Evolutionary conservation across 2,329 filamentous ascomycete species (phyloP), one percentile per base, ranked within the genome.

Genomic region (Malbranchea zuffiana): DNA sequence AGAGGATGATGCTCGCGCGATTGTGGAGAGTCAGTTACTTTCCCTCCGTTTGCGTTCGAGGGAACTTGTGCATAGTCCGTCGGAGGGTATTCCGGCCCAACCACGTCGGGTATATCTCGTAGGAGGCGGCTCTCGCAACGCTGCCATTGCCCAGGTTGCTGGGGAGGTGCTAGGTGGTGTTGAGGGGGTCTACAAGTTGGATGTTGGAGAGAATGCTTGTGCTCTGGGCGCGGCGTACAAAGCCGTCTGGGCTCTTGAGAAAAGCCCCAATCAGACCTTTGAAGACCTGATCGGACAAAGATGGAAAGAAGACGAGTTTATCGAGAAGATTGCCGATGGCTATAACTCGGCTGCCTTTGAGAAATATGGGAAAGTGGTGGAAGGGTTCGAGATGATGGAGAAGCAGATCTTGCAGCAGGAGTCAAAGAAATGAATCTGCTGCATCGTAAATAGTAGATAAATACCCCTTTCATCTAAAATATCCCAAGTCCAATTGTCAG

Each of bases 171-270:
- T 98, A 2, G 90, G 90, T 35, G 84, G 84, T 21, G 73, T 71
- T 2, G 90, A 96, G 45, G 90, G 90, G 16, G 83, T 96, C 17
- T 98, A 85, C 64, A 82, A 81, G 61, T 75, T 98, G 10, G 87
- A 96, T 54, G 85, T 96, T 4, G 88, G 90, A 17, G 86, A 87
- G 17, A 95, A 93, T 62, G 88, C 90, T 2, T 98, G 90, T 62
- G 90, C 88, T 7, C 64, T 96, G 10, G 90, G 90, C 10, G 85
- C 85, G 5, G 88, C 88, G 17, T 95, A 96, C 63, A 96, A 96
- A 65, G 88, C 90, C 10, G 78, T 93, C 0, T 98, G 90, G 90
- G 86, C 82, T 1, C 68, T 85, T 38, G 85, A 90, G 66, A 67
- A 82, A 32, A 59, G 60, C 16, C 57, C 49, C 0, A 69, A 67